These are phyloP conservation scores for Waltergamsia citrina DNA, from an alignment of 2,329 filamentous ascomycete species.

Conservation along the genomic window DNA sequence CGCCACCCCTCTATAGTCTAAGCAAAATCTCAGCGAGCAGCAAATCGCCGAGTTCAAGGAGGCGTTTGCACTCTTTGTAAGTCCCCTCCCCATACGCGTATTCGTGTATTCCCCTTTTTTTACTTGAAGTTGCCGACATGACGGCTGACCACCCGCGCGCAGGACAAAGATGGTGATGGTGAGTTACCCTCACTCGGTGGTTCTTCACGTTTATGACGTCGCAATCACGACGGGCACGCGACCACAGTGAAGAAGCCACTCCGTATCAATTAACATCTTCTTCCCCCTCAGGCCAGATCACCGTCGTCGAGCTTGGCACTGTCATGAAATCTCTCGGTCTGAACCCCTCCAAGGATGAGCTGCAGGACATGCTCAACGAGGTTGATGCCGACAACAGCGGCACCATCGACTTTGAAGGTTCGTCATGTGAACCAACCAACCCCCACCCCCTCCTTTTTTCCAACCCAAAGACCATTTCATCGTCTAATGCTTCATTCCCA, in stretches of 20 bases:
- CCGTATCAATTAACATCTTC: no score
- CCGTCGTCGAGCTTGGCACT: constrained; percentile 51
- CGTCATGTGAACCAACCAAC: background rate
- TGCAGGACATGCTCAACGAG: constrained; percentile 60
- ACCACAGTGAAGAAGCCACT: no score
- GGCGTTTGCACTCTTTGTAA: constrained; percentile 15
- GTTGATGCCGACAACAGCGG: constrained; percentile 56
- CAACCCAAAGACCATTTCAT: background rate
- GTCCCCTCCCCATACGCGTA: constrained; percentile 3
- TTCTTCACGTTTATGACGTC: no score
- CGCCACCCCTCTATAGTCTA: no score
- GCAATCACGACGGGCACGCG: no score
- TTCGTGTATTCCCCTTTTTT: constrained; percentile 3
- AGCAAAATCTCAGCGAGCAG: constrained; percentile 4
- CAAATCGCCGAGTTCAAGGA: constrained; percentile 12
- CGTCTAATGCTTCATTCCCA: constrained; percentile 11
- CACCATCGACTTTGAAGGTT: constrained; percentile 55
- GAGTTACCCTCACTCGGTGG: constrained; percentile 17
- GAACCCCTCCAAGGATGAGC: constrained; percentile 51
- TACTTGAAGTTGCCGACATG: background rate
- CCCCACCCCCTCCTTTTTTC: background rate
- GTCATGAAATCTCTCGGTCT: constrained; percentile 56
- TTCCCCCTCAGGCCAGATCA: constrained; percentile 42
- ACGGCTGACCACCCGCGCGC: constrained; percentile 4
- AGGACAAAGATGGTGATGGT: constrained; percentile 53